Evolutionary conservation across 805 yeast species (phyloP).

Genomic region (Jamesozyma piceae): DNA sequence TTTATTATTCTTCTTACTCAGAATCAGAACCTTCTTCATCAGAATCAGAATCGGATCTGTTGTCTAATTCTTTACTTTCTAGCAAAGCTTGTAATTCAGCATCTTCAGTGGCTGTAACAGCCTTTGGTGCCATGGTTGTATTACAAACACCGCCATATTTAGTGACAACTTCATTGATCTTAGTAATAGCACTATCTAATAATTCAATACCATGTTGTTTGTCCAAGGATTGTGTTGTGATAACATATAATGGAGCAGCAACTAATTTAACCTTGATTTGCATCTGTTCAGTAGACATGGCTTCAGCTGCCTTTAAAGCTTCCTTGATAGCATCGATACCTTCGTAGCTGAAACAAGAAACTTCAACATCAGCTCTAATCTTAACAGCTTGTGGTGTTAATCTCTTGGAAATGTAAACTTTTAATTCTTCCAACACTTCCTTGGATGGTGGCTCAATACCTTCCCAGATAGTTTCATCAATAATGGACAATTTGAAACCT

Average conservation of each 20-base stretch:
- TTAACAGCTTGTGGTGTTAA: conserved; percentile 97
- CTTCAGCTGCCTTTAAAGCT: conserved; percentile 83
- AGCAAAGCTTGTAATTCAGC: conserved; percentile 93
- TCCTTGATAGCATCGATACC: conserved; percentile 94
- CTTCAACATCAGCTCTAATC: conserved; percentile 97
- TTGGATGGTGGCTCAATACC: conserved; percentile 60
- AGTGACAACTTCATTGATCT: conserved; percentile 60
- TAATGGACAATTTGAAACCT: conserved; percentile 92
- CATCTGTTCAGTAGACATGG: conserved; percentile 68
- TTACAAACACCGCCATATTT: conserved; percentile 78
- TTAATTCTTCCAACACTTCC: conserved; percentile 75
- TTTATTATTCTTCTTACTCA: no score
- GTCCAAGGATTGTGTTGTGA: conserved; percentile 87
- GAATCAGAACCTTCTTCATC: conserved; percentile 50
- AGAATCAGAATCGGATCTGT: conserved; percentile 74
- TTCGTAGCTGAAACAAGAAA: conserved; percentile 92
- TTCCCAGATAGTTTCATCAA: conserved; percentile 78
- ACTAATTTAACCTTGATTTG: conserved; percentile 90
- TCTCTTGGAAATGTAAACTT: conserved; percentile 80
- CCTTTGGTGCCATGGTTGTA: conserved; percentile 96
- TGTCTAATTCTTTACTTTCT: conserved; percentile 87
- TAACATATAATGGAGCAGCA: conserved; percentile 93
- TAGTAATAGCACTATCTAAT: conserved; percentile 70
- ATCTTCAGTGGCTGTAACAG: conserved; percentile 96
- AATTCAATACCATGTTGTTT: conserved; percentile 79